These are phyloP conservation scores for Pseudognaphalium luteoalbum DNA, from an alignment of 129 eudicot species.

Conservation along the genomic window DNA sequence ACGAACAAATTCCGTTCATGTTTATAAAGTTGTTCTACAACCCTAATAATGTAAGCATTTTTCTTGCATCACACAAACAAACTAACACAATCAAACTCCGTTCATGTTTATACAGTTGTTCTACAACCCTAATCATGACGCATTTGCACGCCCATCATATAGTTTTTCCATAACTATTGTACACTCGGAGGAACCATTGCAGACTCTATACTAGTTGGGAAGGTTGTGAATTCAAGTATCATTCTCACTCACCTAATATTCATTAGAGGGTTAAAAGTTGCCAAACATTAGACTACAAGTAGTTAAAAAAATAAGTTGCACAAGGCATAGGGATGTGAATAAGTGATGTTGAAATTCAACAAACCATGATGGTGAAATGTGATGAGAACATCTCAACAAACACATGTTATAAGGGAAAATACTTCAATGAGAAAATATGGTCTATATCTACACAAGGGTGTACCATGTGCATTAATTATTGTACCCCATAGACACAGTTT, in stretches of 20 bases:
- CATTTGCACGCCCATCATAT: too few relatives aligned
- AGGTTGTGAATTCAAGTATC: neutral
- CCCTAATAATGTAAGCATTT: too few relatives aligned
- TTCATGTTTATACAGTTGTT: too few relatives aligned
- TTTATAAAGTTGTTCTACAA: too few relatives aligned
- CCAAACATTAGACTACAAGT: slow-evolving; percentile 2
- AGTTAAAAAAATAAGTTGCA: neutral
- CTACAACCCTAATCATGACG: too few relatives aligned
- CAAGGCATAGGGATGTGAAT: slow-evolving; percentile 7
- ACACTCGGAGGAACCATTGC: too few relatives aligned
- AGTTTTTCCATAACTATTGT: too few relatives aligned
- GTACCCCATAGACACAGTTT: slow-evolving; percentile 6
- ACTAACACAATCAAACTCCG: too few relatives aligned
- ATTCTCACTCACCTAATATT: neutral
- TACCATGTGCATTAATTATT: neutral
- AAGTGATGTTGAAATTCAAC: slow-evolving; percentile 12
- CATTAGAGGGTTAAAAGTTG: neutral
- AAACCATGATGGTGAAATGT: slow-evolving; percentile 27
- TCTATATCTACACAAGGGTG: neutral
- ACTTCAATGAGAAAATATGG: neutral
- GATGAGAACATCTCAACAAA: slow-evolving; percentile 18
- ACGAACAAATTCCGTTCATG: too few relatives aligned
- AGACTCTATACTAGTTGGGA: neutral
- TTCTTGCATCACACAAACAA: too few relatives aligned
- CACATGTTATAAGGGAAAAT: neutral